A percentile compares a stretch with the other conserved stretches of the same genome.
These are phyloP conservation scores for Microthlaspi erraticum DNA, from an alignment of 345 rosid genomes.

Conservation along the genomic window DNA sequence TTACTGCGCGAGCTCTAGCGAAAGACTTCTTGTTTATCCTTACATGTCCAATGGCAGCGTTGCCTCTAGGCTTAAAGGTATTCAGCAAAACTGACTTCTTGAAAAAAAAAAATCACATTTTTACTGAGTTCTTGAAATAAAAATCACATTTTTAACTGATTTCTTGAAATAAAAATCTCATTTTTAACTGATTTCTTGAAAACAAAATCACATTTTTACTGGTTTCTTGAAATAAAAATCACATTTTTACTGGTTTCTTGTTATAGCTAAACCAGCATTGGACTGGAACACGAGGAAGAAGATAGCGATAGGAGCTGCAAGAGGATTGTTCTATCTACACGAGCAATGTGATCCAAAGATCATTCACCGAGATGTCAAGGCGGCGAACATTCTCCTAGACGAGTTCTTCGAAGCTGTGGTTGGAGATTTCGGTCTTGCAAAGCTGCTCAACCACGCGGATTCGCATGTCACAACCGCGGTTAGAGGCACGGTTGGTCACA, in stretches of 20 bases:
- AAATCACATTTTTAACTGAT: not conserved
- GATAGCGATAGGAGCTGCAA: constrained; percentile 89
- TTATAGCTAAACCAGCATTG: constrained; percentile 73
- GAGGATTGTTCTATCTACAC: constrained; percentile 88
- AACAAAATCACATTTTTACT: too few relatives aligned
- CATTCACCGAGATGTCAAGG: constrained; percentile 93
- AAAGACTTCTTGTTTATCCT: constrained; percentile 92
- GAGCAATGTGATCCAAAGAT: constrained; percentile 98
- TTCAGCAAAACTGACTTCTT: not conserved
- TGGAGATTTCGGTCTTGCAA: constrained; percentile 97
- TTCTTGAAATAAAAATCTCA: not conserved
- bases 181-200: not conserved
- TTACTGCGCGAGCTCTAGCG: constrained; percentile 71
- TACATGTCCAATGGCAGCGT: constrained; percentile 97
- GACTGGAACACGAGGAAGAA: constrained; percentile 91
- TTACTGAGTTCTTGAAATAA: not conserved
- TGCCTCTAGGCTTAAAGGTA: constrained; percentile 92
- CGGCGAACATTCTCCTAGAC: constrained; percentile 87
- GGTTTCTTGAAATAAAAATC: not conserved
- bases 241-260: not conserved
- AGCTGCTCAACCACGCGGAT: constrained; percentile 87
- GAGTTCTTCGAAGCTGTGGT: constrained; percentile 86
- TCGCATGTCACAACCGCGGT: constrained; percentile 97
- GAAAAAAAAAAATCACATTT: not conserved
- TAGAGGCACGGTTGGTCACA: constrained; percentile 94